Conservation (phyloP, 768 basidiomycete genomes). For the Kwoniella heveanensis region DNA sequence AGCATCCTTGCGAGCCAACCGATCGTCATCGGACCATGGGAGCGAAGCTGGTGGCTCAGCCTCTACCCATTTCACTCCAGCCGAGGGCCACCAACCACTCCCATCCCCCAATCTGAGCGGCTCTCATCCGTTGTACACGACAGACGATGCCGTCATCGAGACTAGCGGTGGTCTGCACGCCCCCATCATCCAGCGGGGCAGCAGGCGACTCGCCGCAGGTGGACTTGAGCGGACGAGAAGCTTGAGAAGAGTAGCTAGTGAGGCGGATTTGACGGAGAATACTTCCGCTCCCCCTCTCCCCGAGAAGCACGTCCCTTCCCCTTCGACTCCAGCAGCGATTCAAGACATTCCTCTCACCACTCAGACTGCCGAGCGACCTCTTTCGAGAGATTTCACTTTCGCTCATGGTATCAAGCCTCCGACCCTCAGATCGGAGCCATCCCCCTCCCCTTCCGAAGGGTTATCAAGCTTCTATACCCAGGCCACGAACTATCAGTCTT, state of each 20-base stretch:
- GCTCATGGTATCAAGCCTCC: slow-evolving; percentile 45
- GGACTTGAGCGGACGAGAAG: slow-evolving; percentile 33
- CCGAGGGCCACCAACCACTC: slow-evolving; percentile 11
- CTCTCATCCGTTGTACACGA: slow-evolving; percentile 24
- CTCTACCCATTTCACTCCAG: slow-evolving; percentile 37
- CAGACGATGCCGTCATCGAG: slow-evolving; percentile 46
- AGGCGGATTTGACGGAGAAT: slow-evolving; percentile 40
- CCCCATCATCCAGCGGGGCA: slow-evolving; percentile 41
- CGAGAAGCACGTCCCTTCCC: slow-evolving; percentile 10
- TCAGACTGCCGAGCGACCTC: slow-evolving; percentile 30
- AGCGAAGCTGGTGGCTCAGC: slow-evolving; percentile 36
- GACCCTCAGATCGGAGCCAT: slow-evolving; percentile 14
- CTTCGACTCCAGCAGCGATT: slow-evolving; percentile 2
- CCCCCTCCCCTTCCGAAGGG: slow-evolving; percentile 1
- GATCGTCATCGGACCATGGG: slow-evolving; percentile 25
- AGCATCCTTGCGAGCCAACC: slow-evolving; percentile 23
- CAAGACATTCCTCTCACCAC: slow-evolving; percentile 38
- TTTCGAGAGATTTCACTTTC: slow-evolving; percentile 50
- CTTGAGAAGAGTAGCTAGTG: slow-evolving; percentile 45
- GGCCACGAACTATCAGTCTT: slow-evolving; percentile 3
- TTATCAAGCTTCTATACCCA: slow-evolving; percentile 11
- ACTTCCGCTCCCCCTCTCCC: slow-evolving; percentile 12
- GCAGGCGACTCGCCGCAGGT: slow-evolving; percentile 41
- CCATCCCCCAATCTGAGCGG: slow-evolving; percentile 15
- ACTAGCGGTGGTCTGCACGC: slow-evolving; percentile 47